phyloP scores from a whole-genome alignment of 371 early-diverging fungal genomes.

The Actinomucor elegans region DNA sequence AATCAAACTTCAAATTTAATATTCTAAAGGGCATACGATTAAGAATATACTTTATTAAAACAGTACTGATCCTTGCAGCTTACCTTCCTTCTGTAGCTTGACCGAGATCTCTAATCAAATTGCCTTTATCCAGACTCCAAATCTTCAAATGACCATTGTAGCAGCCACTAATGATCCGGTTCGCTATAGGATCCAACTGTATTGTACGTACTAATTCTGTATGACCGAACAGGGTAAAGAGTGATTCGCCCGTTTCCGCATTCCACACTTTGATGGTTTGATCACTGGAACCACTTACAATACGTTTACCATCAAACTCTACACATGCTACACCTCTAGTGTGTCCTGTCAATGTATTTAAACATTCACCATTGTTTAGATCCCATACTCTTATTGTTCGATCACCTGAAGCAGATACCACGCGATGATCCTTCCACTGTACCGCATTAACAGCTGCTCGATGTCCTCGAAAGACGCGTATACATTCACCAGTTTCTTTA shows the following conservation, averaged over 20 bases:
- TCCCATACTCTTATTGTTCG: conserved; percentile 83
- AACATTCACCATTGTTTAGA: conserved; percentile 54
- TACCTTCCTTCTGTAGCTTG: conserved; percentile 69
- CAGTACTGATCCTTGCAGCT: neutral
- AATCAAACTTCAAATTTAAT: conserved; percentile 84
- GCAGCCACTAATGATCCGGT: conserved; percentile 73
- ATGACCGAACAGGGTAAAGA: conserved; percentile 64
- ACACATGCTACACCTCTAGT: conserved; percentile 91
- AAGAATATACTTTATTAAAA: conserved; percentile 26
- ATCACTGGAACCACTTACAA: conserved; percentile 97
- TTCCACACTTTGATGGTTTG: conserved; percentile 95
- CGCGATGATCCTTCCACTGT: conserved; percentile 52
- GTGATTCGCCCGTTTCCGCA: conserved; percentile 44
- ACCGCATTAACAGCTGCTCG: conserved; percentile 81
- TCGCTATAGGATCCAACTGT: conserved; percentile 37
- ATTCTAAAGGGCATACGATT: no score
- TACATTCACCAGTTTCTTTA: conserved; percentile 49
- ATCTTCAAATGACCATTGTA: conserved; percentile 87
- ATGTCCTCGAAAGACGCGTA: conserved; percentile 71
- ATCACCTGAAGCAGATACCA: conserved; percentile 84
- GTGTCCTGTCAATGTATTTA: conserved; percentile 58
- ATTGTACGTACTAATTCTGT: conserved; percentile 79
- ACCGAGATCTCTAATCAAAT: conserved; percentile 44
- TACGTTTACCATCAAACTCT: conserved; percentile 88
- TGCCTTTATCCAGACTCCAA: conserved; percentile 71